Evolutionary conservation across 805 yeast genomes (phyloP).

Genomic region (Nakazawaea siamensis): DNA sequence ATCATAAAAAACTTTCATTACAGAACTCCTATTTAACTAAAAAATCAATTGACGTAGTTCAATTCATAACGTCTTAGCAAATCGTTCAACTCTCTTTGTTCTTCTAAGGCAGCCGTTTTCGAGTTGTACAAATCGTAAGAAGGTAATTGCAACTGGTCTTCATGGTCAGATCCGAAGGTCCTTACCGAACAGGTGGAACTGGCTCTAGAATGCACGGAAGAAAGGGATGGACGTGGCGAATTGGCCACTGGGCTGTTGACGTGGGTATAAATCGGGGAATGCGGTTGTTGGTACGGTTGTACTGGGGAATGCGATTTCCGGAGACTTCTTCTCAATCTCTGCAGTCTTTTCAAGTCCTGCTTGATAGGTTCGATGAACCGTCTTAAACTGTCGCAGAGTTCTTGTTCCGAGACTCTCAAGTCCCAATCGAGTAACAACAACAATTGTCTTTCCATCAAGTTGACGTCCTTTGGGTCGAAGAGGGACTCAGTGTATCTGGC

Average conservation of each 20-base stretch:
- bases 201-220: constrained; percentile 8
- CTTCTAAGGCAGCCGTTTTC: constrained; percentile 6
- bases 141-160: constrained; percentile 4
- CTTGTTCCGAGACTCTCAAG: constrained; percentile 37
- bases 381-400: constrained; percentile 31
- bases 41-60: not conserved
- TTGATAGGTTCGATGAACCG: constrained; percentile 46
- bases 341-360: constrained; percentile 23
- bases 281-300: not conserved
- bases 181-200: constrained; percentile 7
- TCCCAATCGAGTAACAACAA: constrained; percentile 67
- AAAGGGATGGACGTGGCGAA: constrained; percentile 1
- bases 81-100: constrained; percentile 8
- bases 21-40: constrained; percentile 12
- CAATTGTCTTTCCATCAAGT: constrained; percentile 74
- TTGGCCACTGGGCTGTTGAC: not conserved
- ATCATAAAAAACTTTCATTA: no score
- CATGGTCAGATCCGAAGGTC: constrained; percentile 3
- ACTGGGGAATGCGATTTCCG: constrained; percentile 1
- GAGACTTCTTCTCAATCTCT: constrained; percentile 19
- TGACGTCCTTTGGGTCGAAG: constrained; percentile 59
- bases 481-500: constrained; percentile 70
- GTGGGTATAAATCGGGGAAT: not conserved
- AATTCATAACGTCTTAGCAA: constrained; percentile 9
- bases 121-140: constrained; percentile 1